Evolutionary conservation across 768 basidiomycete species (phyloP).

Genomic region (Serendipita sp.): DNA sequence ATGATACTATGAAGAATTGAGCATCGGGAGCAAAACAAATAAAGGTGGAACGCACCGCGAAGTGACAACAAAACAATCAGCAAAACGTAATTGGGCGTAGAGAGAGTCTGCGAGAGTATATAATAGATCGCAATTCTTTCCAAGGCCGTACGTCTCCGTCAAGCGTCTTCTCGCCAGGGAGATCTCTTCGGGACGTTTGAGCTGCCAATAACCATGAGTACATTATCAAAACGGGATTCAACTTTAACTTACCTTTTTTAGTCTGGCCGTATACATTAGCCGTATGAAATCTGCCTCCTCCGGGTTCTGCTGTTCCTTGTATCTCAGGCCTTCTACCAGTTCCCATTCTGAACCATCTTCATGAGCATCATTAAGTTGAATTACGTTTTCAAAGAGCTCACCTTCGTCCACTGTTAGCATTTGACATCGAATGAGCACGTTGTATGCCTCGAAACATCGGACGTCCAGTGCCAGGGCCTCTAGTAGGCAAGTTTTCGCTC

Average conservation of each 20-base stretch:
- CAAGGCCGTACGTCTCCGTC: slow-evolving; percentile 65
- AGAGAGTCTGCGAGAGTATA: slow-evolving; percentile 82
- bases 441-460: slow-evolving; percentile 93
- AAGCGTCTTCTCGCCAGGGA: slow-evolving; percentile 61
- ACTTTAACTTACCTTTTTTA: slow-evolving; percentile 45
- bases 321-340: slow-evolving; percentile 73
- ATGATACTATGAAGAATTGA: slow-evolving; percentile 47
- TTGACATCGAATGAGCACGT: slow-evolving; percentile 74
- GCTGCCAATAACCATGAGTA: slow-evolving; percentile 19
- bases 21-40: slow-evolving; percentile 1
- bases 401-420: slow-evolving; percentile 97
- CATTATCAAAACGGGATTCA: neutral
- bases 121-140: slow-evolving; percentile 84
- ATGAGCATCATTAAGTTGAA: slow-evolving; percentile 7
- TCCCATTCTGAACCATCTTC: slow-evolving; percentile 66
- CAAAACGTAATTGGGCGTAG: slow-evolving; percentile 79
- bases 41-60: slow-evolving; percentile 33
- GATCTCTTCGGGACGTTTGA: slow-evolving; percentile 71
- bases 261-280: slow-evolving; percentile 78
- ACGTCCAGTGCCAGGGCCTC: slow-evolving; percentile 89
- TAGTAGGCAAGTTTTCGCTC: slow-evolving; percentile 90
- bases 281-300: slow-evolving; percentile 85
- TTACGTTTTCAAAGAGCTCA: slow-evolving; percentile 15
- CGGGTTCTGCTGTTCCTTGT: slow-evolving; percentile 54
- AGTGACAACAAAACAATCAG: slow-evolving; percentile 85